Conservation (phyloP, 345 rosid species). For the Chamaenerion angustifolium region DNA sequence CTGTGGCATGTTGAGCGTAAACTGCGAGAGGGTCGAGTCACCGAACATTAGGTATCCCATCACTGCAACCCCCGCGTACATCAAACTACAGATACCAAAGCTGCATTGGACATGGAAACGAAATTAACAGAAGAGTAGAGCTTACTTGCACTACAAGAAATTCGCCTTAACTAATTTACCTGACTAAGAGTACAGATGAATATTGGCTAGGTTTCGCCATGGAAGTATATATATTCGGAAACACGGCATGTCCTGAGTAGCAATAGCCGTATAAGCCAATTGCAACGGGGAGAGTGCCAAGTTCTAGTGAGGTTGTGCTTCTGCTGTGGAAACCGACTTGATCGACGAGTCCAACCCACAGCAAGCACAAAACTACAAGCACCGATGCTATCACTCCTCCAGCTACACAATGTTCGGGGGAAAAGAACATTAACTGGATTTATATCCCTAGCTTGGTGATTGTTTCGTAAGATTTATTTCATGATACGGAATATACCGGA, state of each 20-base stretch:
- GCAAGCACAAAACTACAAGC: constrained; percentile 64
- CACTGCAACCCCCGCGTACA: constrained; percentile 74
- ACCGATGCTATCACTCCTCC: constrained; percentile 90
- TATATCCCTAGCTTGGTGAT: too few relatives aligned
- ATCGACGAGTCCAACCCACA: constrained; percentile 78
- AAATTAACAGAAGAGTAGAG: neutral
- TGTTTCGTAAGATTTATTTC: too few relatives aligned
- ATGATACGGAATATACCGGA: constrained; percentile 35
- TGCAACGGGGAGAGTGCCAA: constrained; percentile 70
- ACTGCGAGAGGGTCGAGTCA: constrained; percentile 57
- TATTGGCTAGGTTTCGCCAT: constrained; percentile 67
- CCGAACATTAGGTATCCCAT: constrained; percentile 94
- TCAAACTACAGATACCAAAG: constrained; percentile 47
- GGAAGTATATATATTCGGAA: constrained; percentile 84
- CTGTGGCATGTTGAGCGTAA: constrained; percentile 82
- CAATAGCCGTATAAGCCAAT: constrained; percentile 87
- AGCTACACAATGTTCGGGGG: constrained; percentile 22
- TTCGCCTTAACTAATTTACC: constrained; percentile 26
- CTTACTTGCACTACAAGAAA: neutral
- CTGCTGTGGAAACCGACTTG: constrained; percentile 48
- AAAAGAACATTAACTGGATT: too few relatives aligned
- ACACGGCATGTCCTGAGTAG: constrained; percentile 94
- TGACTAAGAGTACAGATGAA: constrained; percentile 50
- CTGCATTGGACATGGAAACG: constrained; percentile 20
- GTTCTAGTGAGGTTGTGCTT: constrained; percentile 42